Evolutionary conservation across 257 asterid genomes (phyloP), one percentile per base, ranked within the genome.

Genomic region (Linaria vulgaris): DNA sequence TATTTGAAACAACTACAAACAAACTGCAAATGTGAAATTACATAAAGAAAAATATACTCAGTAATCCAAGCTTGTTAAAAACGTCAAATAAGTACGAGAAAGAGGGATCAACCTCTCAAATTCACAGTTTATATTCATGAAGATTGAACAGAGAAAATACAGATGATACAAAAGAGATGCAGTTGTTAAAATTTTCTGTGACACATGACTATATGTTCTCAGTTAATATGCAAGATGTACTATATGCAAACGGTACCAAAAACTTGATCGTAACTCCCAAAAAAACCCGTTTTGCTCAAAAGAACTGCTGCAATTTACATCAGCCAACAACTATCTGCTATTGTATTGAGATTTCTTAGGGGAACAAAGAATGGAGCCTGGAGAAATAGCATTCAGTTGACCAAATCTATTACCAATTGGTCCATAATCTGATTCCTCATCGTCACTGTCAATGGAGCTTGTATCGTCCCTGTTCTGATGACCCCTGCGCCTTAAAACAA

Each of bases 281-380:
- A 14, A 57, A 10, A 49, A 56, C 67, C 46, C 16, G n/a, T 56
- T 65, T 63, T 13, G 47, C 41, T n/a, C n/a, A 49, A 57, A 21
- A 51, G n/a, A 59, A 56, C 69, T 52, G 66, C 68, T 24, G 73
- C 77, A 51, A 78, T 83, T 68, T 78, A 83, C 94, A 43, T 25
- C 24, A 61, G 12, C 38, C 34, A 27, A 27, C 52, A 22, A 23
- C 76, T 74, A 83, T 68, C 56, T 49, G 59, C 58, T 44, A 68
- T 56, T 71, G 10, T 16, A n/a, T 38, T 59, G 59, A 25, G 85
- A 34, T 71, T 85, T 92, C 74, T 82, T 87, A 1, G 95, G 90
- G 22, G 96, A 88, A 74, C 84, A 54, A 65, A 89, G 79, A 69
- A 87, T 85, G 19, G 97, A 83, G 12, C 82, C 85, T 16, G 83